phyloP scores from a whole-genome alignment of 352 stramenopile species.

The Phytophthora pinifolia region DNA sequence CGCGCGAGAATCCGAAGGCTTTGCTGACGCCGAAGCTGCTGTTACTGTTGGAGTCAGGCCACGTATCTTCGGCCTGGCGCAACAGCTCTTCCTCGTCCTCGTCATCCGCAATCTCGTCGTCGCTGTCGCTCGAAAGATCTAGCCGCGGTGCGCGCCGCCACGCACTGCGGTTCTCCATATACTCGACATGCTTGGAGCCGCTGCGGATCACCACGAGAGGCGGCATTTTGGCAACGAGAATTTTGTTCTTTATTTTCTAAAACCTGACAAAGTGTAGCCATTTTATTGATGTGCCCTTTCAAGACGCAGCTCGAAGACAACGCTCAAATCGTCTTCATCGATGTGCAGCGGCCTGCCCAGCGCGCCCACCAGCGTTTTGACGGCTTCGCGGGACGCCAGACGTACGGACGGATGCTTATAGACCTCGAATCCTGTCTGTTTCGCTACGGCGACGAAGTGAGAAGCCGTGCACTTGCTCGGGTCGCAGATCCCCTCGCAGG shows the following conservation, averaged over 20 bases:
- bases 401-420: constrained; percentile 40
- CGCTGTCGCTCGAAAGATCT: constrained; percentile 25
- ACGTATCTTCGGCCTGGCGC: constrained; percentile 25
- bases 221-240: constrained; percentile 38
- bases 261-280: constrained; percentile 16
- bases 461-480: constrained; percentile 54
- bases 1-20: constrained; percentile 36
- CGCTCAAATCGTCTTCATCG: constrained; percentile 56
- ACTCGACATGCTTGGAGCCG: constrained; percentile 65
- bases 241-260: constrained; percentile 17
- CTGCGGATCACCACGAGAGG: constrained; percentile 73
- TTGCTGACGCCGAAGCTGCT: constrained; percentile 22
- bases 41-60: constrained; percentile 7
- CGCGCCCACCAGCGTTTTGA: constrained; percentile 43
- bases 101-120: constrained; percentile 23
- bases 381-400: constrained; percentile 25
- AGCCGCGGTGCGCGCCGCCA: constrained; percentile 38
- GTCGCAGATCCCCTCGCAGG: constrained; percentile 42
- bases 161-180: constrained; percentile 47
- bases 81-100: constrained; percentile 30
- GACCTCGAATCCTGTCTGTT: constrained; percentile 40
- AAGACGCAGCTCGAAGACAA: constrained; percentile 51
- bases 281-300: constrained; percentile 12
- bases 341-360: constrained; percentile 39
- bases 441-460: constrained; percentile 45